phyloP scores from a whole-genome alignment of 1,139 yeast species.

The Arxiozyma bovina region DNA sequence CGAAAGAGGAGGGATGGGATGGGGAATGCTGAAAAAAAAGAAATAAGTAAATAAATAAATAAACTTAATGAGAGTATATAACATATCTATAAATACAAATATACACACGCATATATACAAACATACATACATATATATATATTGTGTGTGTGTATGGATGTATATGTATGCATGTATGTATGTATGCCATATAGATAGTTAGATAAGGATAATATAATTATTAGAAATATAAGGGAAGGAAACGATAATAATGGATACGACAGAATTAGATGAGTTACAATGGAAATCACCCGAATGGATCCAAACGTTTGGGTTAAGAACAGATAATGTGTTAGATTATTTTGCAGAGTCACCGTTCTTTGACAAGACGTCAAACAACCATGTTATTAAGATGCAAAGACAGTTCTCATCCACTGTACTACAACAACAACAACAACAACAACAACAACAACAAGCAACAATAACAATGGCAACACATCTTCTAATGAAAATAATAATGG shows the following conservation, averaged over 20 bases:
- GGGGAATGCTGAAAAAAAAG: too few species aligned
- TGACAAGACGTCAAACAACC: conserved; percentile 89
- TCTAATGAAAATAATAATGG: conserved; percentile 16
- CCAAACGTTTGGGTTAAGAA: conserved; percentile 73
- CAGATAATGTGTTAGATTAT: conserved; percentile 86
- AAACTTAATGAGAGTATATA: too few species aligned
- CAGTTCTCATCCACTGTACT: conserved; percentile 41
- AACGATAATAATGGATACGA: conserved; percentile 4
- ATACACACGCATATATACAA: too few species aligned
- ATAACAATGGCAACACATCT: conserved; percentile 12
- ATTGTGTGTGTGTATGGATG: too few species aligned
- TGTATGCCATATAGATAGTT: too few species aligned
- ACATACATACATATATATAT: too few species aligned
- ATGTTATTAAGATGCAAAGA: conserved; percentile 88
- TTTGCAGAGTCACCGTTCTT: conserved; percentile 91
- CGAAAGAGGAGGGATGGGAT: too few species aligned
- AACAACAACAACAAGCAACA: background rate
- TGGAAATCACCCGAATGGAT: conserved; percentile 99
- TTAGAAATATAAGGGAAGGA: too few species aligned
- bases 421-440: background rate
- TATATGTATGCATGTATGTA: too few species aligned
- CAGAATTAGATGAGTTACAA: conserved; percentile 74
- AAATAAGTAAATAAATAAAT: too few species aligned
- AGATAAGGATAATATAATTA: too few species aligned
- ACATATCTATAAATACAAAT: too few species aligned